These are phyloP conservation scores for Aspergillus funiculosus DNA, from an alignment of 495 filamentous ascomycete genomes.

Conservation along the genomic window DNA sequence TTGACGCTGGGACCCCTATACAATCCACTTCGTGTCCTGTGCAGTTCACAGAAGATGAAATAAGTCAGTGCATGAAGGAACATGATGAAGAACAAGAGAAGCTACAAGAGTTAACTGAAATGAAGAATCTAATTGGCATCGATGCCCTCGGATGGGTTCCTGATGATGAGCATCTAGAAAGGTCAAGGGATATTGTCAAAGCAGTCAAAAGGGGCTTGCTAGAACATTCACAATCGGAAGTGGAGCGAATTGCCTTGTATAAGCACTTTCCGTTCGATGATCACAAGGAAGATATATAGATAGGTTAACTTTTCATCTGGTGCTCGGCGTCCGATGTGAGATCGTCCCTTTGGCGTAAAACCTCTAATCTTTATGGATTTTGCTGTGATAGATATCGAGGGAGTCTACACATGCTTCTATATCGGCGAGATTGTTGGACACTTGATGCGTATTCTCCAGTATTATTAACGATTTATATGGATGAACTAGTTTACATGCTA, in stretches of 20 bases:
- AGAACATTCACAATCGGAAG: slow-evolving; percentile 23
- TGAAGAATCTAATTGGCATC: slow-evolving; percentile 23
- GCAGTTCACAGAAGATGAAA: slow-evolving; percentile 20
- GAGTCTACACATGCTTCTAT: too few species aligned
- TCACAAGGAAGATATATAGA: slow-evolving; percentile 19
- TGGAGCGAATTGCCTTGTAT: slow-evolving; percentile 17
- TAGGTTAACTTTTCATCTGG: too few species aligned
- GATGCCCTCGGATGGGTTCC: slow-evolving; percentile 26
- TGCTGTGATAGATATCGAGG: too few species aligned
- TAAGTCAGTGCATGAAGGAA: slow-evolving; percentile 5
- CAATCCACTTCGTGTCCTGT: slow-evolving; percentile 16
- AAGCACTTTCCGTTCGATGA: slow-evolving; percentile 28
- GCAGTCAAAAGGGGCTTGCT: slow-evolving; percentile 23
- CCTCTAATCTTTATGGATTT: too few species aligned
- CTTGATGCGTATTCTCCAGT: too few species aligned
- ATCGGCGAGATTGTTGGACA: too few species aligned
- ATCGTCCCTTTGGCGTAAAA: too few species aligned
- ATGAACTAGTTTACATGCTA: too few species aligned
- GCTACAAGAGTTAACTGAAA: slow-evolving; percentile 22
- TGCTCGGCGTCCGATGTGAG: too few species aligned
- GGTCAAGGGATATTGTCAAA: slow-evolving; percentile 16
- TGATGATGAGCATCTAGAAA: slow-evolving; percentile 23
- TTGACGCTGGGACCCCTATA: slow-evolving; percentile 8
- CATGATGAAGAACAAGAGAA: slow-evolving; percentile 20
- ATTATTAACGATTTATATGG: too few species aligned